Evolutionary conservation across 306 rosid species (phyloP).

Genomic region (Acacia crassicarpa): DNA sequence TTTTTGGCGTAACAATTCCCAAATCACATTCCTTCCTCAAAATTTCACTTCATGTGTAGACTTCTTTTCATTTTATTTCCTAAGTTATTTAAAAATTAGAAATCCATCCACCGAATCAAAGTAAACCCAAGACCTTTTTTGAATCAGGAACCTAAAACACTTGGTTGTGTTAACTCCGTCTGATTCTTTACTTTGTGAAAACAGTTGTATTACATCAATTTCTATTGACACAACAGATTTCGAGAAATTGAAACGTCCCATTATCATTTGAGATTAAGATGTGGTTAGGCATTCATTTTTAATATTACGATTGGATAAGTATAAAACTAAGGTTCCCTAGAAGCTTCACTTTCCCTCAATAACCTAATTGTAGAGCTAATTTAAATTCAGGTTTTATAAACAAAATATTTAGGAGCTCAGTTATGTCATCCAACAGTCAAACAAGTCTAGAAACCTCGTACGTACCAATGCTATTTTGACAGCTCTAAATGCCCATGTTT

Average conservation of each 20-base stretch:
- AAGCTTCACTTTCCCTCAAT: neutral
- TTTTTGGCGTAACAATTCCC: too few species aligned
- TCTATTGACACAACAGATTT: neutral
- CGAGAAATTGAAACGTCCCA: neutral
- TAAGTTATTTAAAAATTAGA: too few species aligned
- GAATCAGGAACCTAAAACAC: neutral
- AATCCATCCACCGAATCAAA: neutral
- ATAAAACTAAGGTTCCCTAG: neutral
- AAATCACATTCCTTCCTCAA: neutral
- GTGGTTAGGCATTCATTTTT: neutral
- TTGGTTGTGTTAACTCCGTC: neutral
- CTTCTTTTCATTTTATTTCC: too few species aligned
- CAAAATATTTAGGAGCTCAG: neutral
- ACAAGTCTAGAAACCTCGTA: neutral
- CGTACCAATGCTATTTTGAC: too few species aligned
- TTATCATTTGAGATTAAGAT: neutral
- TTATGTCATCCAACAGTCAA: constrained; percentile 14
- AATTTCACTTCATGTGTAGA: too few species aligned
- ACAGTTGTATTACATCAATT: neutral
- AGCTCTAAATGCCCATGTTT: too few species aligned
- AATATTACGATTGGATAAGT: neutral
- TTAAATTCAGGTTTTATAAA: neutral
- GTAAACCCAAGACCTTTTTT: neutral
- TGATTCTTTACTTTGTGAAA: neutral
- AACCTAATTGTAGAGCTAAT: neutral